Percentiles rank a stretch among this genome's conserved stretches.
phyloP scores from a whole-genome alignment of 768 basidiomycete species.

The Tulasnella sp. region DNA sequence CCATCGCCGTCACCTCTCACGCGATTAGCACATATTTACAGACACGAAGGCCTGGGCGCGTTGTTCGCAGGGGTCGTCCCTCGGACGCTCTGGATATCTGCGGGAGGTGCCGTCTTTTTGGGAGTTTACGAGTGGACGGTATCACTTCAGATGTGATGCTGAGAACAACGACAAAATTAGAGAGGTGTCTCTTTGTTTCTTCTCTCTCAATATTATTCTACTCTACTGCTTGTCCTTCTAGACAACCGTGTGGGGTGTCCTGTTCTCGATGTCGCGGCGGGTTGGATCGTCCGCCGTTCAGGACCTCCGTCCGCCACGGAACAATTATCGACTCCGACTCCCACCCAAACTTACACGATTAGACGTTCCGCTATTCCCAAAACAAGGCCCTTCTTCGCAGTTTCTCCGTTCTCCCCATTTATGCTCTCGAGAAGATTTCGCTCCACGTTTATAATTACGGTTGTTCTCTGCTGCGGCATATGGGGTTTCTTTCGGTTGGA shows the following conservation, averaged over 20 bases:
- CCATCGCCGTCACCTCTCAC: constrained; percentile 42
- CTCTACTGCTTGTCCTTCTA: neutral
- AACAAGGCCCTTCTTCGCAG: neutral
- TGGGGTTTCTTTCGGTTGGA: neutral
- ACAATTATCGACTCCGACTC: neutral
- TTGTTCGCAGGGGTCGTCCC: constrained; percentile 83
- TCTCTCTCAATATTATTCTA: neutral
- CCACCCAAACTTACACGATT: neutral
- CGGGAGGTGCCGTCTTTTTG: constrained; percentile 92
- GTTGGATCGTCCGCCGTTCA: neutral
- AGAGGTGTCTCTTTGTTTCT: neutral
- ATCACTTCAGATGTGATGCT: neutral
- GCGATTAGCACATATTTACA: constrained; percentile 56
- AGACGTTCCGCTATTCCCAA: neutral
- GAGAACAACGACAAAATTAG: too few species aligned
- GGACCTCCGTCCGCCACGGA: neutral
- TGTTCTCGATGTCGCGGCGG: neutral
- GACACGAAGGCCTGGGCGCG: constrained; percentile 55
- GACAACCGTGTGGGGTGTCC: neutral
- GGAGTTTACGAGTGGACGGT: constrained; percentile 85
- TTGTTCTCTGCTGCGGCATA: neutral
- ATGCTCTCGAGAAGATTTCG: neutral
- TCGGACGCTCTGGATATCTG: constrained; percentile 91
- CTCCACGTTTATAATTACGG: neutral
- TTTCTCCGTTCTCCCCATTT: neutral